Percentiles rank a stretch among this genome's conserved stretches.
phyloP scores from a whole-genome alignment of 2,329 filamentous ascomycete species.

The Pestalotiopsis sp. region DNA sequence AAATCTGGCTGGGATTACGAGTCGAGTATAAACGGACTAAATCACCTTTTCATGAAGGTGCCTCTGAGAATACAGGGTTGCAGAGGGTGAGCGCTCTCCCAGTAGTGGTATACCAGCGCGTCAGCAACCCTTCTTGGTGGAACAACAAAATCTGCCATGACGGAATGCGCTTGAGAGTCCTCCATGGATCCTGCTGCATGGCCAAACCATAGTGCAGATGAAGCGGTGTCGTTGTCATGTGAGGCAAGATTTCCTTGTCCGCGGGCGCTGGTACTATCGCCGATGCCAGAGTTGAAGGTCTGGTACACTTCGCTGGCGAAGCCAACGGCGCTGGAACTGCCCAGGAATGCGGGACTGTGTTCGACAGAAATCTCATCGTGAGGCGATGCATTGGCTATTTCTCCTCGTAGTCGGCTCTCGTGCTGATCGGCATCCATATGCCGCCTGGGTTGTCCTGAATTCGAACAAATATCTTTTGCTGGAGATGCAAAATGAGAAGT shows the following conservation, averaged over 20 bases:
- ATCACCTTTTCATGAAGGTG: neutral
- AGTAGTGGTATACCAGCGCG: neutral
- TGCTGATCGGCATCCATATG: neutral
- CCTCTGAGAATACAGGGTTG: neutral
- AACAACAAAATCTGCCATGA: neutral
- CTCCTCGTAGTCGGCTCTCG: neutral
- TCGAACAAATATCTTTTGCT: neutral
- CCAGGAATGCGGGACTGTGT: neutral
- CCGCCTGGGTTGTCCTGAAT: neutral
- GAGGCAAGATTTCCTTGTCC: neutral
- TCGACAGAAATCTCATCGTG: neutral
- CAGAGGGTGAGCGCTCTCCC: neutral
- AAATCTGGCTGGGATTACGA: no score
- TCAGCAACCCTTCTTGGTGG: neutral
- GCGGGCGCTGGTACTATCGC: neutral
- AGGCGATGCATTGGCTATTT: neutral
- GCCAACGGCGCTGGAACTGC: neutral
- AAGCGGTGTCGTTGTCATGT: neutral
- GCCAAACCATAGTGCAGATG: neutral
- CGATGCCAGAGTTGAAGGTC: neutral
- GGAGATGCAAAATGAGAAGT: neutral
- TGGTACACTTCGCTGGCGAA: neutral
- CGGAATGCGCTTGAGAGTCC: neutral
- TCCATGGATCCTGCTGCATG: neutral
- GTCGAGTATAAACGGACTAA: fast-evolving